phyloP scores from a whole-genome alignment of 2,329 filamentous ascomycete species.

The Cladosporium oxysporum region DNA sequence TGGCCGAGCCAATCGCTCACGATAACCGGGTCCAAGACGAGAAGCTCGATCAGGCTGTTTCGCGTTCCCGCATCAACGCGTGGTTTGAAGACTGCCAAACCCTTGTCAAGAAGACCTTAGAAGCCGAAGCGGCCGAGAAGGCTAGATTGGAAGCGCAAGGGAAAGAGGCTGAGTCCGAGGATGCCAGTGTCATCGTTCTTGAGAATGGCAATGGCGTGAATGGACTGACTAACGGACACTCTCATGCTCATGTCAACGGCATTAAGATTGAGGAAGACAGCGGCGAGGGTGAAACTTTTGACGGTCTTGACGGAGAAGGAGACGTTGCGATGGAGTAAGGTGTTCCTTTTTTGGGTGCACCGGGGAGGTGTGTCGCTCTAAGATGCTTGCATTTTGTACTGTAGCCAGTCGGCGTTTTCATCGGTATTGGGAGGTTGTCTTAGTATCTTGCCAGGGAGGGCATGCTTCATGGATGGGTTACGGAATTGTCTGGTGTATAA shows the following conservation, averaged over 20 bases:
- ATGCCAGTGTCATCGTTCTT: slow-evolving; percentile 12
- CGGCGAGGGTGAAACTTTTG: slow-evolving; percentile 21
- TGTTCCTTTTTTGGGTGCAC: background rate
- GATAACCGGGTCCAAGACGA: slow-evolving; percentile 75
- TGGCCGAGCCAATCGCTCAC: slow-evolving; percentile 66
- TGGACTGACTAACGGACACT: slow-evolving; percentile 16
- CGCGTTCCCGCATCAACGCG: slow-evolving; percentile 64
- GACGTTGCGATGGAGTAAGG: slow-evolving; percentile 25
- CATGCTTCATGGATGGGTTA: background rate
- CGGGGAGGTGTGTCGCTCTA: background rate
- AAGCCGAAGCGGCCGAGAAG: slow-evolving; percentile 37
- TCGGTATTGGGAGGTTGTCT: background rate
- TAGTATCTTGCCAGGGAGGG: background rate
- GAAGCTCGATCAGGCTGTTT: slow-evolving; percentile 58
- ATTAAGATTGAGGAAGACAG: slow-evolving; percentile 20
- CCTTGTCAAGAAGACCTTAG: slow-evolving; percentile 42
- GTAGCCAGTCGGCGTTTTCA: slow-evolving; percentile 18
- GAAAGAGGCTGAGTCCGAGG: slow-evolving; percentile 23
- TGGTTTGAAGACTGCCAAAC: slow-evolving; percentile 59
- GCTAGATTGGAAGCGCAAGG: slow-evolving; percentile 28
- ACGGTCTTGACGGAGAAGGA: slow-evolving; percentile 23
- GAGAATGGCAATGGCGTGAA: slow-evolving; percentile 18
- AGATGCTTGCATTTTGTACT: slow-evolving; percentile 9
- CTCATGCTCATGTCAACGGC: slow-evolving; percentile 17
- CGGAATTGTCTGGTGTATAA: slow-evolving; percentile 6